Evolutionary conservation across 2,329 filamentous ascomycete genomes (phyloP), one percentile per base, ranked within the genome.

Genomic region (Bipolaris zeicola): DNA sequence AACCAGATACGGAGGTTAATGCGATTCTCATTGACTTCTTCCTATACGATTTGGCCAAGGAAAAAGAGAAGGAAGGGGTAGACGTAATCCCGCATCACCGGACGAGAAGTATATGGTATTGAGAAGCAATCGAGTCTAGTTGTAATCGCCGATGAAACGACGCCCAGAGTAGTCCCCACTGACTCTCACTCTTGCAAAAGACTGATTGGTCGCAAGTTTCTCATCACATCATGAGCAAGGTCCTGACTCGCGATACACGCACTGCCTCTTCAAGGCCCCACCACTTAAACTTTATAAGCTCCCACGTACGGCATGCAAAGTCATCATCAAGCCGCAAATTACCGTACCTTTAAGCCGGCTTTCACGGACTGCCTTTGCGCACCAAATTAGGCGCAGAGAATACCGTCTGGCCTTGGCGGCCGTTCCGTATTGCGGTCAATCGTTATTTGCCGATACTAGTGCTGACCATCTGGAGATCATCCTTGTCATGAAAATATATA

Each of bases 21-120:
- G 93, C 95, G 24, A 91, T 98, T 37, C 77, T 99, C 67, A 95
- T 99, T 61, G 95, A 99, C 76, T 99, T 98, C 78, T 96, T 97
- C 76, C 80, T 99, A 52, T 99, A 99, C 73, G 95, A 99, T 78
- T 87, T 89, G 16, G 92, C 95, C 79, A 99, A 98, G 76, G 89
- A 92, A 70, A 76, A 90, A 72, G 94, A 98, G 75, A 69, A 67
- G 28, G 73, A 71, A 6, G 68, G 62, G 5, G 65, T 64, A 22
- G 74, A 70, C 48, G 66, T 69, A 38, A 85, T 92, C 58, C 91
- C 91, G 5, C 92, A 96, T 77, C 93, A 97, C 77, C 84, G 93
- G 62, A 96, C 93, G 41, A 85, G 93, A 73, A 96, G 92, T 71
- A 96, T 97, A 60, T 97, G 93, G 93, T 97, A 97, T 76, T 97